Conservation (phyloP, 139 green algal species). For the Picochlorum sp. region DNA sequence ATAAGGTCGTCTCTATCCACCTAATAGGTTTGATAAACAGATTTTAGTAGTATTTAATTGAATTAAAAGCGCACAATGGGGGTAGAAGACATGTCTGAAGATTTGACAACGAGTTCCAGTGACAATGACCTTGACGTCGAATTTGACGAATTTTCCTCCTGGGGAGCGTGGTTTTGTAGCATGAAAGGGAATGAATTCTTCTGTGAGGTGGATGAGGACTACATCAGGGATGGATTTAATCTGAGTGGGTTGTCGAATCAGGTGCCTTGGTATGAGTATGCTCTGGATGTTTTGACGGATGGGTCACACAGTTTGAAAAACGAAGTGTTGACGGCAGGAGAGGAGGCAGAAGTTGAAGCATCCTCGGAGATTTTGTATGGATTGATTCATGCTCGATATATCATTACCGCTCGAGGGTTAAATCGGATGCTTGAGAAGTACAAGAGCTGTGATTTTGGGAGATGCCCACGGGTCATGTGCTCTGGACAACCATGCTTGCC, state of each 20-base stretch:
- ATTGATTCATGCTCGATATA: conserved; percentile 93
- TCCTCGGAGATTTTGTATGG: conserved; percentile 95
- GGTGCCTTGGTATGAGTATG: conserved; percentile 98
- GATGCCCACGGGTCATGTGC: conserved; percentile 84
- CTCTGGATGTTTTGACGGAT: conserved; percentile 81
- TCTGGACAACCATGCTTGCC: conserved; percentile 85
- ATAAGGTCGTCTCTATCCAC: no score
- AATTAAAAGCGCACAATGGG: background rate
- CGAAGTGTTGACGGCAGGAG: conserved; percentile 68
- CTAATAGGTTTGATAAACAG: background rate
- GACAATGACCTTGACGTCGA: background rate
- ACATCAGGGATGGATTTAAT: conserved; percentile 99
- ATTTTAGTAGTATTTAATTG: background rate
- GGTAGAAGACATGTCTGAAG: background rate
- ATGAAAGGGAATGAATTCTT: conserved; percentile 87
- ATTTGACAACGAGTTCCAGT: conserved; percentile 3
- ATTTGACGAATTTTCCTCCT: conserved; percentile 47
- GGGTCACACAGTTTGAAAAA: conserved; percentile 20
- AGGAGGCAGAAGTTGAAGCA: conserved; percentile 86
- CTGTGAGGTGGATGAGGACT: conserved; percentile 88
- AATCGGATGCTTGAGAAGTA: conserved; percentile 85
- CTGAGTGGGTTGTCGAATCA: conserved; percentile 78
- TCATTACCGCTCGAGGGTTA: conserved; percentile 75
- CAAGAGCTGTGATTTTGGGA: conserved; percentile 83
- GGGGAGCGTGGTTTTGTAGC: conserved; percentile 90